Evolutionary conservation across 2,329 filamentous ascomycete species (phyloP), one percentile per base, ranked within the genome.

Genomic region (Fonsecaea erecta): DNA sequence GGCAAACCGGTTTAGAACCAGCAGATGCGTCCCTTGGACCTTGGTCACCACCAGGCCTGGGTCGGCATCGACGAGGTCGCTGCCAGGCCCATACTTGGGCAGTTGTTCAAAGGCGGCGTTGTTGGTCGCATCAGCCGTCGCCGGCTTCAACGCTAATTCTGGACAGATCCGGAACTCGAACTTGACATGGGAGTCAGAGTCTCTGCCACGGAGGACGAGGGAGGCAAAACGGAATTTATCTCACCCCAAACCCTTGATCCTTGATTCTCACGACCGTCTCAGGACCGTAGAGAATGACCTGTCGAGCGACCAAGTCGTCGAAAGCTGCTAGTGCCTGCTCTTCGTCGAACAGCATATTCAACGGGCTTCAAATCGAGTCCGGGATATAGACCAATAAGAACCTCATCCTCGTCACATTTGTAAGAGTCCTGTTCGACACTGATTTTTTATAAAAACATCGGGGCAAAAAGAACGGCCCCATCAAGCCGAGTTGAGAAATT

Each of bases 11-110:
- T 72, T 72, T 14, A 72, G 32, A 48, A 71, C 63, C n/a, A 72
- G 62, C 28, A 67, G 62, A 54, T 72, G 70, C 14, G 63, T 62
- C 1, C 51, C 54, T 12, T 67, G 62, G 30, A 71, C 55, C 21
- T 64, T 56, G 14, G 65, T 52, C 16, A 72, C 60, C 16, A 70
- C 30, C 46, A 70, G 62, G 24, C 63, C 68, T 12, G 70, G 69
- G 30, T 71, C 66, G 1, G 69, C 68, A 43, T 71, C 71, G 43
- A 65, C 61, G 52, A 72, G 79, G 43, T 74, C 72, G 40, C 60
- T 62, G 12, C 53, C 60, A 16, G 60, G 52, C 5, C 60, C 60
- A 28, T 56, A 62, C 52, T 55, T 62, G 3, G 34, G 59, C 12
- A 58, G 34, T 7, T 26, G 28, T 21, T 43, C 55, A 21, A 58